Base-by-base conservation (phyloP, 192 early-diverging fungal species). In the Linderina pennispora region DNA sequence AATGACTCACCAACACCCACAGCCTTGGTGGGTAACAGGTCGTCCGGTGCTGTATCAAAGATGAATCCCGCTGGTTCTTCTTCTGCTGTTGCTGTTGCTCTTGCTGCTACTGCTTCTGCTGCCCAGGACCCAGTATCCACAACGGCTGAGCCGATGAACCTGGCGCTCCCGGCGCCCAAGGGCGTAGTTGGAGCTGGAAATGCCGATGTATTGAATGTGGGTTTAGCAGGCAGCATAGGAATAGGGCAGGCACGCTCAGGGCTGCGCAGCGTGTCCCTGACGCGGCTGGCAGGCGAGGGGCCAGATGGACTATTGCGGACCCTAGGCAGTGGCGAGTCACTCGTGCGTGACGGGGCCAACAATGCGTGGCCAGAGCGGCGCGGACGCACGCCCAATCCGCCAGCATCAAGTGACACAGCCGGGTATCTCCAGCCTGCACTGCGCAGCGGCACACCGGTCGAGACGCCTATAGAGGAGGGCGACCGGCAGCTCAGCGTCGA, bases 391-490 rank as follows among this genome's bases (percentile, higher is more conserved):
- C 28, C 28, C 28, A 53, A 9, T 5, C 50, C 23, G 50, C 15
- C 24, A 32, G 16, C 24, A 36, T 35, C 10, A 25, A 25, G 32
- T 11, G 15, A 14, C 37, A 13, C 42, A 10, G 40, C 28, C 28
- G 42, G 17, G 1, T n/a, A 16, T 43, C 40, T 28, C 31, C 45
- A 31, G 44, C 32, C 42, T 18, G 44, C 32, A 31, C 45, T 54
- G 38, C 58, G 65, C 20, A n/a, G 35, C 0, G 47, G 43, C 36
- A 70, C 60, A 25, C 60, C 67, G 23, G 28, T 54, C 18, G 67
- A 59, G 9, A 70, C 67, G 2, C 60, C 67, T 22, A 45, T 47
- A 1, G 67, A 70, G 17, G 67, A 70, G 31, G 67, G 67, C 44
- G 67, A 63, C 21, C 55, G 67, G 28, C 67, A 70, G 51, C 51